Conservation (phyloP, 371 early-diverging fungal species). For the Mucor piriformis region DNA sequence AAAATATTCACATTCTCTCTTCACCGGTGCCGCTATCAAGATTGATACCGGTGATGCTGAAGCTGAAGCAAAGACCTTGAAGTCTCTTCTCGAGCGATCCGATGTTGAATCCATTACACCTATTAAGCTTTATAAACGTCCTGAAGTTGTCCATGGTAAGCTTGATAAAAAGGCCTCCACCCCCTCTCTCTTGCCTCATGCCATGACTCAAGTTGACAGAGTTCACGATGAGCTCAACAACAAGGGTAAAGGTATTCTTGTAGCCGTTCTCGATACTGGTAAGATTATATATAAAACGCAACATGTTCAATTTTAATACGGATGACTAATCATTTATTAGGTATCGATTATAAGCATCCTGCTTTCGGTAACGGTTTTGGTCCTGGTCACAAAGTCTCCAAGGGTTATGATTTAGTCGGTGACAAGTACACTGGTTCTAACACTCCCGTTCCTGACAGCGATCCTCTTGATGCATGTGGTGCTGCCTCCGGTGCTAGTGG, state of each 20-base stretch:
- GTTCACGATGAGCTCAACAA: constrained; percentile 46
- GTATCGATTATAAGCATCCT: constrained; percentile 70
- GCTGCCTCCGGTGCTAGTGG: constrained; percentile 37
- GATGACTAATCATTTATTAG: too few relatives aligned
- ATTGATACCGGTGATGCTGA: constrained; percentile 20
- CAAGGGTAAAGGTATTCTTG: constrained; percentile 69
- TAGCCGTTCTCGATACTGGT: constrained; percentile 76
- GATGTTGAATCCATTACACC: constrained; percentile 36
- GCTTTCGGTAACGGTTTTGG: constrained; percentile 77
- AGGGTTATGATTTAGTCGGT: constrained; percentile 67
- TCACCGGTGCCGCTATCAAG: constrained; percentile 38
- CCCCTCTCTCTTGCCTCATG: constrained; percentile 32
- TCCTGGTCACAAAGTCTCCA: constrained; percentile 52
- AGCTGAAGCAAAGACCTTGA: constrained; percentile 10
- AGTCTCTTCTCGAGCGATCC: constrained; percentile 23
- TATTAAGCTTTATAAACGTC: constrained; percentile 31
- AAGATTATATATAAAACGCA: constrained; percentile 11
- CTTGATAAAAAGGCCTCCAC: not conserved
- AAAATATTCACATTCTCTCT: constrained; percentile 32
- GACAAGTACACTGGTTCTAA: constrained; percentile 43
- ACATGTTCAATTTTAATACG: too few relatives aligned
- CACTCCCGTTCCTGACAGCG: constrained; percentile 31
- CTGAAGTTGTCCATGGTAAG: constrained; percentile 10
- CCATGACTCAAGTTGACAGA: constrained; percentile 44
- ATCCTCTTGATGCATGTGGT: constrained; percentile 48